Percentiles rank a stretch among this genome's conserved stretches.
These are phyloP conservation scores for Huntiella moniliformis DNA, from an alignment of 2,329 filamentous ascomycete genomes.

Conservation along the genomic window DNA sequence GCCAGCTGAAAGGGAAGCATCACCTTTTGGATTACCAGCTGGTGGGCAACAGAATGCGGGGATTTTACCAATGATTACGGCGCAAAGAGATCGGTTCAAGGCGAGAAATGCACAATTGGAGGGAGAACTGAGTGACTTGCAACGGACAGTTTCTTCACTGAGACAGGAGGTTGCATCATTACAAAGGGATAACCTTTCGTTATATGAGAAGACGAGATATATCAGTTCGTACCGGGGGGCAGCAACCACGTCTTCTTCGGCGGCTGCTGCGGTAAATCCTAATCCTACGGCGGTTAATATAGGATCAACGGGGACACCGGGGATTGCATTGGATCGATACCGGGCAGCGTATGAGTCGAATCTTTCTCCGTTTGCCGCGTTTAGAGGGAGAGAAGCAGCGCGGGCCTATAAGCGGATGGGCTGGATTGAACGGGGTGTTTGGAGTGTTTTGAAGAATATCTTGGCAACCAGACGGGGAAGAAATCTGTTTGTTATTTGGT, in stretches of 20 bases:
- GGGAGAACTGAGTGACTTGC: slow-evolving; percentile 67
- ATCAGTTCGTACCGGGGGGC: slow-evolving; percentile 57
- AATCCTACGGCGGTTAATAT: slow-evolving; percentile 54
- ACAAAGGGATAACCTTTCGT: slow-evolving; percentile 85
- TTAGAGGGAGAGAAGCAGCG: slow-evolving; percentile 80
- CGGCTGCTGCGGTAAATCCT: slow-evolving; percentile 48
- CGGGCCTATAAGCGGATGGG: slow-evolving; percentile 87
- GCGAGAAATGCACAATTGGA: slow-evolving; percentile 85
- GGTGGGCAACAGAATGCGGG: slow-evolving; percentile 39
- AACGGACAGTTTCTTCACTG: slow-evolving; percentile 65
- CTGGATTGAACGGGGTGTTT: slow-evolving; percentile 73
- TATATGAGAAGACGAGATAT: slow-evolving; percentile 97
- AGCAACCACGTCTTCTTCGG: slow-evolving; percentile 38
- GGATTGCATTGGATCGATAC: slow-evolving; percentile 64
- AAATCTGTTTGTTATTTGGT: slow-evolving; percentile 87
- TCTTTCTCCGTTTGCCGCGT: slow-evolving; percentile 87
- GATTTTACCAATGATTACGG: slow-evolving; percentile 94
- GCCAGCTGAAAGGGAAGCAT: slow-evolving; percentile 36
- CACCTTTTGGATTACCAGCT: slow-evolving; percentile 36
- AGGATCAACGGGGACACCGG: slow-evolving; percentile 36
- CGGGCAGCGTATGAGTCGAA: slow-evolving; percentile 85
- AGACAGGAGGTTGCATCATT: slow-evolving; percentile 79
- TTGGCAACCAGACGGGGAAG: slow-evolving; percentile 76
- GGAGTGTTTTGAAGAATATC: slow-evolving; percentile 78
- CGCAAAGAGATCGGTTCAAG: slow-evolving; percentile 95